These are phyloP conservation scores for Arctostaphylos glauca DNA, from an alignment of 148 eudicot genomes.

Conservation along the genomic window DNA sequence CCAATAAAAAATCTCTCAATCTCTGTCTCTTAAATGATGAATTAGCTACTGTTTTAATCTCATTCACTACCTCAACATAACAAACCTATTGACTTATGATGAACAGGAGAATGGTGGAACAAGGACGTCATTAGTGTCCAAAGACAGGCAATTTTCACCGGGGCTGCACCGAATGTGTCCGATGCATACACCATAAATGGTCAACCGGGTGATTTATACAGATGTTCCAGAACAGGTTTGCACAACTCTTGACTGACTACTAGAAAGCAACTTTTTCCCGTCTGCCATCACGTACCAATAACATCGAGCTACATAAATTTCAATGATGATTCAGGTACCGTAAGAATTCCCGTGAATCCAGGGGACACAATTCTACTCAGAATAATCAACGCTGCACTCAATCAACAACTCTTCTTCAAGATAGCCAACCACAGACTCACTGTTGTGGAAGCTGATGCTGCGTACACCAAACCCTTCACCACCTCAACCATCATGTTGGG, in stretches of 20 bases:
- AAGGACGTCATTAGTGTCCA: conserved; percentile 56
- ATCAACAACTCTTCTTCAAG: conserved; percentile 67
- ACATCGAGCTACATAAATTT: not conserved
- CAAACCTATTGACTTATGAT: not conserved
- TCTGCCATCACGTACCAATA: not conserved
- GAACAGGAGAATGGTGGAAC: conserved; percentile 85
- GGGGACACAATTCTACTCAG: conserved; percentile 71
- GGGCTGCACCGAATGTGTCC: conserved; percentile 67
- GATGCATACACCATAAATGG: conserved; percentile 76
- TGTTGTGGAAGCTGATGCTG: conserved; percentile 63
- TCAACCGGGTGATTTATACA: conserved; percentile 69
- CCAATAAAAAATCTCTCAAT: not conserved
- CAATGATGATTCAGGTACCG: conserved; percentile 42
- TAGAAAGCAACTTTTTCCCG: not conserved
- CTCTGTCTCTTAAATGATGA: not conserved
- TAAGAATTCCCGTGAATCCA: conserved; percentile 35
- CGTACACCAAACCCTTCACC: conserved; percentile 60
- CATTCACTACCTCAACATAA: not conserved
- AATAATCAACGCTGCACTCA: conserved; percentile 74
- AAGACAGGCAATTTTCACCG: conserved; percentile 50
- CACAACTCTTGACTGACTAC: not conserved
- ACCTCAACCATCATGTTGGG: conserved; percentile 61
- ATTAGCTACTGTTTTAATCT: not conserved
- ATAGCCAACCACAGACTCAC: conserved; percentile 70
- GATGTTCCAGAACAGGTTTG: conserved; percentile 66